phyloP scores from a whole-genome alignment of 2,329 filamentous ascomycete species.

The Lasiodiplodia sp. region DNA sequence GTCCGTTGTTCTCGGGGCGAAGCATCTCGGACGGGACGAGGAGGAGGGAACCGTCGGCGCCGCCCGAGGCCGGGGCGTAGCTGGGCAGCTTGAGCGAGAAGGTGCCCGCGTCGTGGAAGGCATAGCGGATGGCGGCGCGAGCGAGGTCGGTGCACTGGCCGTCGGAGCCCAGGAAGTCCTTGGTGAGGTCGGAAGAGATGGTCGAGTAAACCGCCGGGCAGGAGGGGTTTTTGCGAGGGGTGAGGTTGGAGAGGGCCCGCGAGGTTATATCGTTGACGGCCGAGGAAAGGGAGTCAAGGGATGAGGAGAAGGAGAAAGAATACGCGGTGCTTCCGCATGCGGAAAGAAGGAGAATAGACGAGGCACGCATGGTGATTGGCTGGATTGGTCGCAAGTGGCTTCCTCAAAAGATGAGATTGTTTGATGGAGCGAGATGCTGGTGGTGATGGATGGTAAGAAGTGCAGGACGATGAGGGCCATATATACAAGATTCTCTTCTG shows the following conservation, averaged over 20 bases:
- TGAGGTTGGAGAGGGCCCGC: neutral
- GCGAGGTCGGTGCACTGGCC: conserved; percentile 39
- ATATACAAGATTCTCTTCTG: neutral
- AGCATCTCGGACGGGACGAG: conserved; percentile 46
- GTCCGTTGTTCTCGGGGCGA: conserved; percentile 52
- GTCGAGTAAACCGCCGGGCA: conserved; percentile 39
- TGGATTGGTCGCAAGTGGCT: neutral
- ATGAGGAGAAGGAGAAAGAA: neutral
- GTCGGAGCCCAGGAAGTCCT: conserved; percentile 33
- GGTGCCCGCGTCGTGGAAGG: conserved; percentile 43
- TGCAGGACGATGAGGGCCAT: neutral
- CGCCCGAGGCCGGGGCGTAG: conserved; percentile 37
- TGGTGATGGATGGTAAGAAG: neutral
- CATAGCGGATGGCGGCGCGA: conserved; percentile 40
- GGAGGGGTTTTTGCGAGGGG: neutral
- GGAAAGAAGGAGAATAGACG: neutral
- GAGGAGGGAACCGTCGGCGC: conserved; percentile 52
- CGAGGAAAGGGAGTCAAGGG: neutral
- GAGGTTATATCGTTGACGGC: neutral
- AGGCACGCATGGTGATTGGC: conserved; percentile 13
- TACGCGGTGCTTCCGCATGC: conserved; percentile 1
- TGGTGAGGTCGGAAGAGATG: conserved; percentile 36
- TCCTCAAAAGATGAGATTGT: neutral
- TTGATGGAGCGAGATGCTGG: neutral
- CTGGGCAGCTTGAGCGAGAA: neutral